Percentiles rank a stretch among this genome's conserved stretches.
These are phyloP conservation scores for Fusarium hostae DNA, from an alignment of 2,329 filamentous ascomycete genomes.

Conservation along the genomic window DNA sequence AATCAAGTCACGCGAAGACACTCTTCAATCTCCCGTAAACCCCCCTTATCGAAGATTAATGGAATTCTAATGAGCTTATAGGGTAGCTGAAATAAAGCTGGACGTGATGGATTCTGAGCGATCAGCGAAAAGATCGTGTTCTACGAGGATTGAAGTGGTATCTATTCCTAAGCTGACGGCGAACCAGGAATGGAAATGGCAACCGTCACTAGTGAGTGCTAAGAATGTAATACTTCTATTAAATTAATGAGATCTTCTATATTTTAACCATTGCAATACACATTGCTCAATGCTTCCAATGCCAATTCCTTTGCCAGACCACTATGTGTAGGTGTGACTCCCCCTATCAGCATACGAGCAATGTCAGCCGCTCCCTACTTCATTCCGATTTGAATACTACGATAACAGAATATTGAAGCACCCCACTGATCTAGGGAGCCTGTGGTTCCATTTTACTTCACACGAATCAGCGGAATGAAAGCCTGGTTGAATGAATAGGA, in stretches of 20 bases:
- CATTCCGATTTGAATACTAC: too few relatives aligned
- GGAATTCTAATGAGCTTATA: fast-evolving
- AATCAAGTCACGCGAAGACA: too few relatives aligned
- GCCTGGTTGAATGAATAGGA: neutral
- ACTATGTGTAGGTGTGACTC: neutral
- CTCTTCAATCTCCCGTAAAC: neutral
- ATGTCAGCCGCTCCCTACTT: neutral
- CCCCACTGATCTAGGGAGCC: fast-evolving
- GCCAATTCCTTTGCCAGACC: neutral
- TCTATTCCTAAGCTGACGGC: neutral
- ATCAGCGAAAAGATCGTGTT: neutral
- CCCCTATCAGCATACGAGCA: neutral
- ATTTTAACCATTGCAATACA: fast-evolving
- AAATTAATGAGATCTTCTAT: neutral
- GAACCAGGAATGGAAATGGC: neutral
- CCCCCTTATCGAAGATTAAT: fast-evolving
- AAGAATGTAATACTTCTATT: neutral
- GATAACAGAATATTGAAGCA: fast-evolving
- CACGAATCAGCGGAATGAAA: neutral
- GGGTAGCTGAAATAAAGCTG: neutral
- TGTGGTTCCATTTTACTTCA: neutral
- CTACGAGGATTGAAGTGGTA: too few relatives aligned
- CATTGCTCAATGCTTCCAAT: neutral
- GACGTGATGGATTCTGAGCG: neutral
- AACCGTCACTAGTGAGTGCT: neutral